Evolutionary conservation across 2,329 filamentous ascomycete species (phyloP), one percentile per base, ranked within the genome.

Genomic region (Microcyclospora pomicola): DNA sequence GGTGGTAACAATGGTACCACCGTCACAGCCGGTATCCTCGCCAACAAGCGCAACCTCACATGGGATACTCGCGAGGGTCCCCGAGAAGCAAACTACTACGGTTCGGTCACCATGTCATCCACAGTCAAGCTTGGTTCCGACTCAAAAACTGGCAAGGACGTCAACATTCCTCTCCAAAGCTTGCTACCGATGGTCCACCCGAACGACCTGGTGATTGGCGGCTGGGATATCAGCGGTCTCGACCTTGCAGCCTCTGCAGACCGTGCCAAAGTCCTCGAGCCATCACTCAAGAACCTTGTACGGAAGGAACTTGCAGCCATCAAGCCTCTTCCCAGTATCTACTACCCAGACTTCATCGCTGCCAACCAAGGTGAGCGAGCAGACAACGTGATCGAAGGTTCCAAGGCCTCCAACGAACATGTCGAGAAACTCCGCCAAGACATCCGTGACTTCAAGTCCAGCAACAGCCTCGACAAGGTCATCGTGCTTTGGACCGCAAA

Each of bases 301-400:
- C 80, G 77, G 65, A 94, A 96, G 73, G 84, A 96, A 67, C 88
- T 96, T 86, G 68, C 77, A 44, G 69, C 71, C 52, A 82, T 96
- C 77, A 78, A 80, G 52, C 91, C 91, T 24, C 75, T 96, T 46
- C 88, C 86, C 15, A 88, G 82, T 63, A 82, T 96, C 66, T 98
- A 98, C 75, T 98, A 98, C 63, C 91, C 91, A 1, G 91, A 96
- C 65, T 98, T 98, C 71, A 98, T 98, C 58, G 91, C 91, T 49
- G 83, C 91, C 59, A 98, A 98, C 69, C 91, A 98, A 68, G 87
- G 91, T 63, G 86, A 87, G 57, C 82, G 91, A 55, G 91, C 88
- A 48, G 86, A 98, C 67, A 96, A 98, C 55, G 56, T 93, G 46
- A 63, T 96, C 35, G 67, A 81, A 45, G 91, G 91, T 37, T 73